Evolutionary conservation across 1,284 basidiomycete genomes (phyloP), one percentile per base, ranked within the genome.

Genomic region (Paramarasmius palmivorus): DNA sequence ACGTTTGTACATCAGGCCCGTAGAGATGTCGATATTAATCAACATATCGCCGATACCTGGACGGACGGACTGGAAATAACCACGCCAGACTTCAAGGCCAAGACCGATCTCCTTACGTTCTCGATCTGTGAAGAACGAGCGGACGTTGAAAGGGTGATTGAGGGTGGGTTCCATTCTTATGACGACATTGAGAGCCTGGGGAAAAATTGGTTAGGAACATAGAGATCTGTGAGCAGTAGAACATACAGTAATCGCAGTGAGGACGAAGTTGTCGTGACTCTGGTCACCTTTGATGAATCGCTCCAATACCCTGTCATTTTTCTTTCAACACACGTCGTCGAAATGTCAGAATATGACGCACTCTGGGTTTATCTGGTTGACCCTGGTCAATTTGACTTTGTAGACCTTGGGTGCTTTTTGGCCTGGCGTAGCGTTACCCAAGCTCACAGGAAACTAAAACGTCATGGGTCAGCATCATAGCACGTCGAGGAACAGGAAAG

Each of bases 1-100:
- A 0, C 75, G 62, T 59, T 79, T 77, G 64, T 82, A 86, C 80
- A 86, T 84, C 2, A 79, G 72, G 1, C 79, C 84, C 0, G 84
- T 85, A 1, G 76, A 77, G 41, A 85, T 86, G 53, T 86, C 84
- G 52, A 86, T 73, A 52, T 86, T 86, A 63, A 86, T 74, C 12
- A 85, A 60, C 65, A 86, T 76, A 2, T 67, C 70, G 1, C 75
- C 75, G 3, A 79, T 68, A 0, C 76, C 79, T 4, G 84, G 84
- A 15, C 84, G 73, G 15, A 85, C 75, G 0, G 79, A 82, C 62
- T 84, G 81, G 65, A 84, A 84, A 54, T 82, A 82, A 0, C 60
- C 60, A 6, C n/a, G 36, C 55, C 55, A 57, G 2, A 57, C 32
- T 14, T 57, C 55, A 7, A 57, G 48, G 14, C 55, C 54, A 17